Conservation (phyloP, 306 rosid species). For the Fragaria vesca region DNA sequence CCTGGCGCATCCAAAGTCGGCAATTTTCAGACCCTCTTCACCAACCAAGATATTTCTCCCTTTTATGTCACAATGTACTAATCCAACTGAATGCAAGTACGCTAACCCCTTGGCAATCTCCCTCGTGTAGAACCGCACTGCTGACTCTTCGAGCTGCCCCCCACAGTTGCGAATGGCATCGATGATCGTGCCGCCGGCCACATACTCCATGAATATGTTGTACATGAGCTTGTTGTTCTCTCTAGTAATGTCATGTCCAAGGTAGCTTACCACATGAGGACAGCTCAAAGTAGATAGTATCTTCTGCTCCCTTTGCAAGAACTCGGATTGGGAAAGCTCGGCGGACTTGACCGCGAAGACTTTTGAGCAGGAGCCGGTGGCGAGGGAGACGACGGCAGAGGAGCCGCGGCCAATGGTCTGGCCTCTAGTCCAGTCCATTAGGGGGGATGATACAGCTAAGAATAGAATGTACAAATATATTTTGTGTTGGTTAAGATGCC, state of each 20-base stretch:
- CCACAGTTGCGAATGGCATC: conserved; percentile 34
- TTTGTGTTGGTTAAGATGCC: conserved; percentile 8
- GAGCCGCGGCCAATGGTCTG: conserved; percentile 73
- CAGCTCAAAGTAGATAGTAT: conserved; percentile 57
- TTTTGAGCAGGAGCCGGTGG: conserved; percentile 29
- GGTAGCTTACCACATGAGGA: conserved; percentile 55
- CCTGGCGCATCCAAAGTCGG: conserved; percentile 87
- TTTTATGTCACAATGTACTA: conserved; percentile 92
- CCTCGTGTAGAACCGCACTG: conserved; percentile 37
- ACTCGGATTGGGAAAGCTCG: conserved; percentile 45
- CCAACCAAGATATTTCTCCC: conserved; percentile 65
- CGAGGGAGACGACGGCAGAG: conserved; percentile 69
- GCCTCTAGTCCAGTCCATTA: conserved; percentile 82
- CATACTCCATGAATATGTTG: conserved; percentile 78
- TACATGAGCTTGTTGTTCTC: conserved; percentile 51
- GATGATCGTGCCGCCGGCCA: conserved; percentile 49
- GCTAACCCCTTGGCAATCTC: conserved; percentile 56
- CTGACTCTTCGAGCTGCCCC: conserved; percentile 39
- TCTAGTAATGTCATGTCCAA: conserved; percentile 57
- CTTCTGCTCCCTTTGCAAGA: conserved; percentile 54
- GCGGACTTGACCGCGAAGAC: conserved; percentile 72
- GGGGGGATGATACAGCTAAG: conserved; percentile 13
- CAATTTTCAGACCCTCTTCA: conserved; percentile 58
- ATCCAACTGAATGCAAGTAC: conserved; percentile 60
- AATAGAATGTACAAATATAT: background rate